phyloP scores from a whole-genome alignment of 176 grass and related monocot genomes.

The Aechmea fasciata region DNA sequence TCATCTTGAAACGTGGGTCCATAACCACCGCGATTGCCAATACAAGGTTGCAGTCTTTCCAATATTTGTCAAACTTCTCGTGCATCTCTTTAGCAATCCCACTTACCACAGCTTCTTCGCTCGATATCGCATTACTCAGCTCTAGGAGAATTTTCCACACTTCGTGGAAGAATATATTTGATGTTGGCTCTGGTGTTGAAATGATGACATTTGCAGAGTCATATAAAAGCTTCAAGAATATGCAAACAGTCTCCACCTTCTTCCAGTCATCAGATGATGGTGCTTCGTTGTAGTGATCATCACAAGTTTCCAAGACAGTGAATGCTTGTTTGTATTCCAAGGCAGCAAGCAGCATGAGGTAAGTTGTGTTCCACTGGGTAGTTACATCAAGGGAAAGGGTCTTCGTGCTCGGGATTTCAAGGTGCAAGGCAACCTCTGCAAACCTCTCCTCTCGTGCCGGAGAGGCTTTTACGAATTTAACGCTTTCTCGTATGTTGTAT shows the following conservation, averaged over 20 bases:
- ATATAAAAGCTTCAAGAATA: conserved; percentile 35
- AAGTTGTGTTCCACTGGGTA: conserved; percentile 46
- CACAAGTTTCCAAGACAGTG: conserved; percentile 31
- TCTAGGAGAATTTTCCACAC: conserved; percentile 36
- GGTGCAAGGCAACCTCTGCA: conserved; percentile 20
- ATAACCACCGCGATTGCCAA: conserved; percentile 44
- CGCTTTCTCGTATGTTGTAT: conserved; percentile 53
- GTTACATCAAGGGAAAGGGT: conserved; percentile 38
- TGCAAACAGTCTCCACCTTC: conserved; percentile 34
- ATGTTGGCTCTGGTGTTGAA: conserved; percentile 15
- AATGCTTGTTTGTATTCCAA: conserved; percentile 47
- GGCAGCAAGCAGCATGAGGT: conserved; percentile 43
- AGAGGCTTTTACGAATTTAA: conserved; percentile 46
- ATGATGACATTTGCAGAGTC: conserved; percentile 29
- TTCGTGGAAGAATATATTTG: conserved; percentile 49
- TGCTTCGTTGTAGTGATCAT: conserved; percentile 32
- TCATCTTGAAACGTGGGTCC: conserved; percentile 50
- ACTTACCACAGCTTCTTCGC: conserved; percentile 24
- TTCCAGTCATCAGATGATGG: conserved; percentile 44
- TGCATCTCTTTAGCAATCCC: conserved; percentile 27
- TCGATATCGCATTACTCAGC: conserved; percentile 9
- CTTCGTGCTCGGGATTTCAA: conserved; percentile 34
- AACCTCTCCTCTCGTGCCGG: conserved; percentile 29
- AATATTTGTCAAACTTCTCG: conserved; percentile 41
- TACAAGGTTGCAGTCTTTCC: conserved; percentile 49